A percentile compares a stretch with the other conserved stretches of the same genome.
These are phyloP conservation scores for Ascochyta viciae-villosae DNA, from an alignment of 2,329 filamentous ascomycete species.

Conservation along the genomic window DNA sequence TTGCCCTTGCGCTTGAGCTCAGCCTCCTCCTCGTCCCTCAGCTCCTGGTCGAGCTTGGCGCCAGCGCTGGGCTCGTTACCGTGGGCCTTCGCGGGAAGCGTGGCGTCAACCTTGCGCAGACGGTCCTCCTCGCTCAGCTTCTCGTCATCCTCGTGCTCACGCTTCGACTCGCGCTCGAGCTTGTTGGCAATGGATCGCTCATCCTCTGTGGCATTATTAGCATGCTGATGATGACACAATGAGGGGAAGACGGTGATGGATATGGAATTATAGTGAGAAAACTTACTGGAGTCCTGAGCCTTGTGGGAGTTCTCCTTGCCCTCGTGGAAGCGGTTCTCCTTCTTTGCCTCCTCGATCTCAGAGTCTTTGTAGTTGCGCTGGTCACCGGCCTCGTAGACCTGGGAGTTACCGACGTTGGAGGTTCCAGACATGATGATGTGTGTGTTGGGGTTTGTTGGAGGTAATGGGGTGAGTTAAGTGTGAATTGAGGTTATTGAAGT, in stretches of 20 bases:
- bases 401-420: conserved; percentile 71
- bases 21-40: conserved; percentile 73
- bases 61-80: conserved; percentile 77
- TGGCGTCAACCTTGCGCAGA: conserved; percentile 66
- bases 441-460: conserved; percentile 2
- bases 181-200: conserved; percentile 75
- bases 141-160: conserved; percentile 51
- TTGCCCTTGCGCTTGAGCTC: conserved; percentile 67
- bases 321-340: conserved; percentile 71
- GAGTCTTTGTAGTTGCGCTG: conserved; percentile 70
- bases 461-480: neutral
- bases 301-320: conserved; percentile 74
- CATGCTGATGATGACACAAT: neutral
- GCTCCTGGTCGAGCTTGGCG: conserved; percentile 73
- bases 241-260: neutral
- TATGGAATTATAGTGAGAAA: neutral
- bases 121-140: conserved; percentile 44
- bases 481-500: conserved; percentile 1
- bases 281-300: conserved; percentile 74
- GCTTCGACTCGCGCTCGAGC: conserved; percentile 67
- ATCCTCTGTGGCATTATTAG: conserved; percentile 63
- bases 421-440: conserved; percentile 56
- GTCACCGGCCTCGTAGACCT: conserved; percentile 78
- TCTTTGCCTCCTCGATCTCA: conserved; percentile 59
- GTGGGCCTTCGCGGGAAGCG: conserved; percentile 64